Percentiles rank a stretch among this genome's conserved stretches.
Evolutionary conservation across 1,139 yeast species (phyloP).

Genomic region (Williopsis jadinii): DNA sequence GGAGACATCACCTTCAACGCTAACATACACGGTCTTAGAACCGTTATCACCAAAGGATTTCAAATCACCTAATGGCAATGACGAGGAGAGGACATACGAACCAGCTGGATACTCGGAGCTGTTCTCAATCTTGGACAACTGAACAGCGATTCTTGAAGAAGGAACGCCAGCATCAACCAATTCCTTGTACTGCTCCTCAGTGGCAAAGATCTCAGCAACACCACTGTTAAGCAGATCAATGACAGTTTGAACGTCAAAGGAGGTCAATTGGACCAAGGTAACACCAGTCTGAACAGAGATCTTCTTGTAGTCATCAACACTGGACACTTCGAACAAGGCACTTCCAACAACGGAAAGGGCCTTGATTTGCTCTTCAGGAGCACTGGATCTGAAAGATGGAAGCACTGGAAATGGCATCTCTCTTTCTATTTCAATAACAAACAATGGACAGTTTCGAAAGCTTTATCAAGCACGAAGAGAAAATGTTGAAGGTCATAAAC

Average conservation of each 20-base stretch:
- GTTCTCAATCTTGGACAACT: slow-evolving; percentile 6
- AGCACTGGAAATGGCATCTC: slow-evolving; percentile 23
- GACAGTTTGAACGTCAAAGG: slow-evolving; percentile 36
- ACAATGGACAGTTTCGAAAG: not conserved
- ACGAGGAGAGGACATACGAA: slow-evolving; percentile 21
- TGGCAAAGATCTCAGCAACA: slow-evolving; percentile 44
- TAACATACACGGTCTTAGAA: slow-evolving; percentile 35
- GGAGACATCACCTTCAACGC: slow-evolving; percentile 14
- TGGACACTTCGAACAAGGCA: slow-evolving; percentile 12
- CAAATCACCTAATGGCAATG: slow-evolving; percentile 20
- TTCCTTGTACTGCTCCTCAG: slow-evolving; percentile 28
- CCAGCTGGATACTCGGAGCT: slow-evolving; percentile 10
- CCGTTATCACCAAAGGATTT: slow-evolving; percentile 31
- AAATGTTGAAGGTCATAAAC: too few relatives aligned
- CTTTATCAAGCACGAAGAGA: too few relatives aligned
- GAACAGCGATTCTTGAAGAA: slow-evolving; percentile 21
- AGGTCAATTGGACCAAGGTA: slow-evolving; percentile 12
- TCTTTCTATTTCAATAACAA: not conserved
- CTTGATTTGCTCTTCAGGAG: slow-evolving; percentile 6
- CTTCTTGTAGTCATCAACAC: slow-evolving; percentile 14
- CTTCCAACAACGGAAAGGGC: slow-evolving; percentile 20
- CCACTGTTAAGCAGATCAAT: slow-evolving; percentile 65
- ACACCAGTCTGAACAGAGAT: slow-evolving; percentile 6
- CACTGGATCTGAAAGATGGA: slow-evolving; percentile 13
- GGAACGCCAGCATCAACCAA: slow-evolving; percentile 53